A percentile compares a stretch with the other conserved stretches of the same genome.
phyloP scores from a whole-genome alignment of 176 grass and related monocot genomes.

The Carex cristatella region DNA sequence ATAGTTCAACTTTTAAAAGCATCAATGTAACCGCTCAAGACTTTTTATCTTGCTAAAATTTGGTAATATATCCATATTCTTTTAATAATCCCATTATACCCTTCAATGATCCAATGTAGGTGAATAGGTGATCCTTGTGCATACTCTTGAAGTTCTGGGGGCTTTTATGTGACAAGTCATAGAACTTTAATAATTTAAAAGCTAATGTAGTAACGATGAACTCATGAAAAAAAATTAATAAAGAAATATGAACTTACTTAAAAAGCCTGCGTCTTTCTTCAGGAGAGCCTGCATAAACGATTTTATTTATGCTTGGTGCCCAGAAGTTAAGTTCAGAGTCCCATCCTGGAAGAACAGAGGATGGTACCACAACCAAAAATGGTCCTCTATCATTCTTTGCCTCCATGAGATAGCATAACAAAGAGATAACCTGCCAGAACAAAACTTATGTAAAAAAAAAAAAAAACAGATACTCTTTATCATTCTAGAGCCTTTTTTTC shows the following conservation, averaged over 20 bases:
- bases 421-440: slow-evolving; percentile 75
- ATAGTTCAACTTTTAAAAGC: neutral
- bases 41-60: neutral
- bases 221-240: slow-evolving; percentile 18
- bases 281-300: slow-evolving; percentile 89
- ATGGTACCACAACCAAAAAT: slow-evolving; percentile 96
- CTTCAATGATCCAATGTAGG: neutral
- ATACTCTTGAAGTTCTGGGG: neutral
- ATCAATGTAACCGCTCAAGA: neutral
- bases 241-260: slow-evolving; percentile 50
- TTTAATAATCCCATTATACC: neutral
- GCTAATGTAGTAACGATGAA: neutral
- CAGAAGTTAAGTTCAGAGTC: slow-evolving; percentile 85
- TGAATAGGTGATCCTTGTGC: neutral
- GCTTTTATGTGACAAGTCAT: neutral
- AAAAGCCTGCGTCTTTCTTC: slow-evolving; percentile 95
- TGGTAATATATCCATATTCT: neutral
- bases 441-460: neutral
- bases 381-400: slow-evolving; percentile 95
- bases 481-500: neutral
- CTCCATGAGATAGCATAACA: slow-evolving; percentile 98
- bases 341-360: slow-evolving; percentile 92
- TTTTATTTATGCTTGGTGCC: slow-evolving; percentile 98
- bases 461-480: neutral
- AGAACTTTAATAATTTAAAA: neutral